phyloP scores from a whole-genome alignment of 2,329 filamentous ascomycete species.

The Lanzia echinophila region DNA sequence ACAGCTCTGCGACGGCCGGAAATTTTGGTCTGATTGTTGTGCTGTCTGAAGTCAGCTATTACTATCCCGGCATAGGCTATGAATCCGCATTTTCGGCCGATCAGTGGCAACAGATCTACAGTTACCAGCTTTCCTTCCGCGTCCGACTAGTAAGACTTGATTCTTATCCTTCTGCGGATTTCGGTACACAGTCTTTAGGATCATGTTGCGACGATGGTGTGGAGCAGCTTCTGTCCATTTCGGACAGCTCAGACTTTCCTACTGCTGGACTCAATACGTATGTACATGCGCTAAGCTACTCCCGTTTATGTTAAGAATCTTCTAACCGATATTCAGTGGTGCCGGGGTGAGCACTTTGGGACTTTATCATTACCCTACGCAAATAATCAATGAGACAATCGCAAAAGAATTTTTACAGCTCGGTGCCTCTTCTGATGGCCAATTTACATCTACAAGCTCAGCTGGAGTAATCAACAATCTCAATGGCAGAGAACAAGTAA shows the following conservation, averaged over 20 bases:
- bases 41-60: slow-evolving; percentile 23
- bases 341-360: slow-evolving; percentile 43
- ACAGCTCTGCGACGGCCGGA: slow-evolving; percentile 38
- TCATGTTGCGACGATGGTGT: slow-evolving; percentile 42
- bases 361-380: slow-evolving; percentile 53
- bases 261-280: slow-evolving; percentile 42
- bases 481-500: slow-evolving; percentile 44
- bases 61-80: slow-evolving; percentile 34
- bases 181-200: slow-evolving; percentile 32
- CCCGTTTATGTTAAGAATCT: neutral
- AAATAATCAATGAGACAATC: slow-evolving; percentile 45
- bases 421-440: slow-evolving; percentile 33
- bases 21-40: slow-evolving; percentile 50
- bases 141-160: slow-evolving; percentile 55
- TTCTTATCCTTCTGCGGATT: slow-evolving; percentile 46
- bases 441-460: slow-evolving; percentile 34
- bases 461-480: slow-evolving; percentile 56
- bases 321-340: slow-evolving; percentile 17
- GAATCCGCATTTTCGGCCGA: slow-evolving; percentile 38
- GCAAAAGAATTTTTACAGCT: slow-evolving; percentile 51
- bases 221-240: slow-evolving; percentile 45
- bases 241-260: slow-evolving; percentile 45
- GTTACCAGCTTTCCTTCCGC: slow-evolving; percentile 51
- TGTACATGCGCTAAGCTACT: neutral
- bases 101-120: slow-evolving; percentile 50